Conservation (phyloP, 2,329 filamentous ascomycete genomes). For the Lithohypha guttulata region DNA sequence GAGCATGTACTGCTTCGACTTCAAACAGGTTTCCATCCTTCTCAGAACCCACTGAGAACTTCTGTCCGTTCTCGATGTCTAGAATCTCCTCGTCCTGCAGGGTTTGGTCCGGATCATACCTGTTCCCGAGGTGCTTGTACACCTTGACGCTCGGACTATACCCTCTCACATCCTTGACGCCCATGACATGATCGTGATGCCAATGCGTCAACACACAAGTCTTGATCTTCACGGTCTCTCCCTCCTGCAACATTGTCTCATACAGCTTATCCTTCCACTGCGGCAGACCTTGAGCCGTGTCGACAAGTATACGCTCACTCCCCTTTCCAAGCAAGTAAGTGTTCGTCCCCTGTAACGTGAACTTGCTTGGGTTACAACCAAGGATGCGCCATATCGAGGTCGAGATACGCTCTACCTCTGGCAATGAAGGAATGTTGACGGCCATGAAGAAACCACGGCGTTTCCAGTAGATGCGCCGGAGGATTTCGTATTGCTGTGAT, state of each 20-base stretch:
- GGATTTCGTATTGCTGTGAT: constrained; percentile 7
- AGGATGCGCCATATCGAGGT: constrained; percentile 71
- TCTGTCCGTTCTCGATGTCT: constrained; percentile 28
- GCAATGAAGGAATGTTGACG: constrained; percentile 51
- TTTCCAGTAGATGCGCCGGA: constrained; percentile 9
- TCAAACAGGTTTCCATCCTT: constrained; percentile 44
- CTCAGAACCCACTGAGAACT: constrained; percentile 23
- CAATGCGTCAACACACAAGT: constrained; percentile 75
- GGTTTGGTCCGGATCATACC: constrained; percentile 43
- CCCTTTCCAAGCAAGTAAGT: constrained; percentile 85
- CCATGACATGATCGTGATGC: constrained; percentile 78
- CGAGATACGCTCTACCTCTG: constrained; percentile 67
- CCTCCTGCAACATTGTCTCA: constrained; percentile 26
- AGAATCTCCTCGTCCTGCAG: constrained; percentile 46
- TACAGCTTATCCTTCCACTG: constrained; percentile 63
- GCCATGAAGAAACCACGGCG: constrained; percentile 40
- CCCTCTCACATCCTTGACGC: constrained; percentile 57
- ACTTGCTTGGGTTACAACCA: constrained; percentile 83
- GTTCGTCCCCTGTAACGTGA: constrained; percentile 69
- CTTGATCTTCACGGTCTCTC: constrained; percentile 58
- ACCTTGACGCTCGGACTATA: constrained; percentile 46
- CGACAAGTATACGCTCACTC: constrained; percentile 62
- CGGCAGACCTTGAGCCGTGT: constrained; percentile 74
- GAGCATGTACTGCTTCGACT: constrained; percentile 55
- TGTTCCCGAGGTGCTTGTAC: constrained; percentile 31